phyloP scores from a whole-genome alignment of 768 basidiomycete species.

The Lactarius pseudohatsudake region DNA sequence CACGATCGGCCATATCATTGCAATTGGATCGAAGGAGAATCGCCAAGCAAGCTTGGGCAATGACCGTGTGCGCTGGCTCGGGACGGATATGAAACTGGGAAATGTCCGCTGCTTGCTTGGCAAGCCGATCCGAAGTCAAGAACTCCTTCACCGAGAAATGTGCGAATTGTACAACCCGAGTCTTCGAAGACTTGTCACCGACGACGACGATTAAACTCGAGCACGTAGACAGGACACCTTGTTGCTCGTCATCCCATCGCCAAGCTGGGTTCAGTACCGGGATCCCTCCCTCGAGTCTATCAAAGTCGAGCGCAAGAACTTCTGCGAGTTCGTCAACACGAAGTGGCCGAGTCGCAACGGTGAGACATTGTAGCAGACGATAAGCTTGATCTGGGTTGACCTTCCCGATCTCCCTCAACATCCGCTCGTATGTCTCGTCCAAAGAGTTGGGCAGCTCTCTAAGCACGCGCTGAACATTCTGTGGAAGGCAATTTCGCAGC shows the following conservation, averaged over 20 bases:
- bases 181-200: neutral
- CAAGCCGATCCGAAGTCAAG: slow-evolving; percentile 4
- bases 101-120: neutral
- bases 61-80: neutral
- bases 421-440: neutral
- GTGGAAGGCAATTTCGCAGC: neutral
- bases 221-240: neutral
- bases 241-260: too few relatives aligned
- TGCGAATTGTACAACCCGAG: neutral
- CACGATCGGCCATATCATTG: too few relatives aligned
- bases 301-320: neutral
- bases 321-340: neutral
- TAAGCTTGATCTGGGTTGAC: neutral
- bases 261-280: too few relatives aligned
- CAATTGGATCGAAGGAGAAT: neutral
- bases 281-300: neutral
- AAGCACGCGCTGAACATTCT: neutral
- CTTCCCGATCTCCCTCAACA: neutral
- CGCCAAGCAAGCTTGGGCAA: neutral
- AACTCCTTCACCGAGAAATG: neutral
- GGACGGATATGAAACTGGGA: neutral
- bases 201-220: neutral
- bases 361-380: neutral
- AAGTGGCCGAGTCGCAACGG: neutral
- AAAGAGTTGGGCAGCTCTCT: neutral